phyloP scores from a whole-genome alignment of 805 yeast species.

The Wickerhamiella azymoides region DNA sequence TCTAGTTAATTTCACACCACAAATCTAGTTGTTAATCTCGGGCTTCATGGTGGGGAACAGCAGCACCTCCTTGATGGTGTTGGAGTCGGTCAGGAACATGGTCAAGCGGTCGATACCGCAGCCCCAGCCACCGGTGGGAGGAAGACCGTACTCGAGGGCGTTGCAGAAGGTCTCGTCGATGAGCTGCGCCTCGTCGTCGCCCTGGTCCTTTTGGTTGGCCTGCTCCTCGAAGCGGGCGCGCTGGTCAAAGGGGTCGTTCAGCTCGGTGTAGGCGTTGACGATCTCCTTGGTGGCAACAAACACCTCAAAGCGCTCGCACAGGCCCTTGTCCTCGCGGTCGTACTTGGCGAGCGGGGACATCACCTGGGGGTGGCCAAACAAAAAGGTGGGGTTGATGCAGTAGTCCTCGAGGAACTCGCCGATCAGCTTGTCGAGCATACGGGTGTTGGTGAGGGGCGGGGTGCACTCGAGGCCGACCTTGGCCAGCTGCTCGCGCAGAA shows the following conservation, averaged over 20 bases:
- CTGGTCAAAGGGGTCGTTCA: conserved; percentile 98
- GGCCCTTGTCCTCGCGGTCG: conserved; percentile 81
- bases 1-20: too few relatives aligned
- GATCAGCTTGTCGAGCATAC: conserved; percentile 96
- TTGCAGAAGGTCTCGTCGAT: conserved; percentile 95
- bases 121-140: conserved; percentile 99
- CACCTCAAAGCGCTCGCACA: conserved; percentile 96
- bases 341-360: conserved; percentile 98
- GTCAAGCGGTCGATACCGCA: conserved; percentile 97
- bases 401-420: conserved; percentile 85
- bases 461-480: conserved; percentile 78
- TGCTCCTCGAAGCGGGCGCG: conserved; percentile 96
- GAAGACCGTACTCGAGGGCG: conserved; percentile 95
- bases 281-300: conserved; percentile 98
- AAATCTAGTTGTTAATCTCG: conserved; percentile 40
- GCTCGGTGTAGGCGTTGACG: conserved; percentile 95
- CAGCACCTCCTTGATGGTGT: conserved; percentile 93
- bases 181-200: conserved; percentile 97
- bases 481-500: conserved; percentile 65
- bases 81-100: conserved; percentile 93
- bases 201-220: conserved; percentile 96
- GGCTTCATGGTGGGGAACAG: conserved; percentile 99
- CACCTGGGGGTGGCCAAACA: conserved; percentile 98
- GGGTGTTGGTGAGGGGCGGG: conserved; percentile 88
- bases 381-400: conserved; percentile 92